Percentiles rank a stretch among this genome's conserved stretches.
Conservation (phyloP, 106 monocot species). For the Phalaenopsis aphrodite region DNA sequence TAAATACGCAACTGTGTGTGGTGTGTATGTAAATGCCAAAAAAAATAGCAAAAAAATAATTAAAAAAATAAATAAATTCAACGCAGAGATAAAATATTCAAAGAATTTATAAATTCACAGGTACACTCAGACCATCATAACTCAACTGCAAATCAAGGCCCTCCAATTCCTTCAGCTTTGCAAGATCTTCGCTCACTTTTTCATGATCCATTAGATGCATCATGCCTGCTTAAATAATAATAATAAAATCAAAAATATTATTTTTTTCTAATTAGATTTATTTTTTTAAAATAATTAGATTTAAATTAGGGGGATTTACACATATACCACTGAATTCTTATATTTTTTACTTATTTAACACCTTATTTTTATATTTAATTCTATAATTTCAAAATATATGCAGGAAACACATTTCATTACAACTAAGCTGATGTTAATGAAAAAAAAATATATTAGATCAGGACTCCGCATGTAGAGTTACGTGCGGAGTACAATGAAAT, state of each 20-base stretch:
- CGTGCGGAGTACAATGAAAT: too few species aligned
- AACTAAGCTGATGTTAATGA: too few species aligned
- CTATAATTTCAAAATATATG: too few species aligned
- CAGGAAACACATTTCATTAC: too few species aligned
- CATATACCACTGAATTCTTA: too few species aligned
- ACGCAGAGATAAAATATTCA: background rate
- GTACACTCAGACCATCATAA: slow-evolving; percentile 85
- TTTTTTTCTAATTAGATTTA: background rate
- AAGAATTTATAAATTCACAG: slow-evolving; percentile 41
- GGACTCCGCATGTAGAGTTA: too few species aligned
- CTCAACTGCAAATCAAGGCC: slow-evolving; percentile 84
- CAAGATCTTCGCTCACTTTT: slow-evolving; percentile 60
- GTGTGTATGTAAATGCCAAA: too few species aligned
- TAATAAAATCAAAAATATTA: background rate
- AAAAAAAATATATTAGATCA: too few species aligned
- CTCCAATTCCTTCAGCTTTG: slow-evolving; percentile 68
- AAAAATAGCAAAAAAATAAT: background rate
- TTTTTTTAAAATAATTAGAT: background rate
- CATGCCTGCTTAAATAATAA: slow-evolving; percentile 49
- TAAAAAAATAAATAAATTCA: background rate
- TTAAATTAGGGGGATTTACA: too few species aligned
- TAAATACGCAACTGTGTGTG: too few species aligned
- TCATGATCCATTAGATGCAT: slow-evolving; percentile 98
- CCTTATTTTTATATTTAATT: too few species aligned
- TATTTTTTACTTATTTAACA: too few species aligned